Conservation (phyloP, 257 asterid genomes). For the Scutellaria galericulata region DNA sequence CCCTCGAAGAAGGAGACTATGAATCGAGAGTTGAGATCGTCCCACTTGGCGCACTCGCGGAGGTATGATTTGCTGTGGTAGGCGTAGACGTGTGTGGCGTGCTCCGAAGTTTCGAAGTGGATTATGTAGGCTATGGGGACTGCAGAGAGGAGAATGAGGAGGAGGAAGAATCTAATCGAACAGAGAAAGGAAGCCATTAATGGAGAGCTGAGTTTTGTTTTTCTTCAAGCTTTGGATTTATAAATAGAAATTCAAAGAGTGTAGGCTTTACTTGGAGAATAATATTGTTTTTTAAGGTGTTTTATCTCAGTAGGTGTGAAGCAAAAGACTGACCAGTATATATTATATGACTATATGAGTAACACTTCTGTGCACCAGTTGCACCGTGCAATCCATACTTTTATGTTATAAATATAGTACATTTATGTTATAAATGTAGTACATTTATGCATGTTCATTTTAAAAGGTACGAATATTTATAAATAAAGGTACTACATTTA, state of each 20-base stretch:
- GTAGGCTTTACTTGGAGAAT: neutral
- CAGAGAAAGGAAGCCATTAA: conserved; percentile 53
- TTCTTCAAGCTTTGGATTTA: conserved; percentile 9
- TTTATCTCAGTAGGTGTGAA: conserved; percentile 28
- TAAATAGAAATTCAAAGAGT: conserved; percentile 19
- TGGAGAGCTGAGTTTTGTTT: neutral
- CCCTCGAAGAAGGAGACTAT: conserved; percentile 81
- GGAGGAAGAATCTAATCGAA: conserved; percentile 50
- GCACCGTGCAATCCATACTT: too few species aligned
- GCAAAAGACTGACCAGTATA: conserved; percentile 1
- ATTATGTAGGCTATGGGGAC: conserved; percentile 71
- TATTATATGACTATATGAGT: too few species aligned
- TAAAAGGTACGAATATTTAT: too few species aligned
- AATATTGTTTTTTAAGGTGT: neutral
- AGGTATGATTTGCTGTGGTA: conserved; percentile 77
- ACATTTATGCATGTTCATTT: too few species aligned
- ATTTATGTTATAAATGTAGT: too few species aligned
- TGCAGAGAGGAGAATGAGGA: conserved; percentile 64
- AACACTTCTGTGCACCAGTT: too few species aligned
- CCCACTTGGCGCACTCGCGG: conserved; percentile 94
- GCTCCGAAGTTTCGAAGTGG: conserved; percentile 61
- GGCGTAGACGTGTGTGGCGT: conserved; percentile 58
- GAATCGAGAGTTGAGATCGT: conserved; percentile 69
- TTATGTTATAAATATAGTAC: too few species aligned
- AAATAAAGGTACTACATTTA: too few species aligned